Percentiles rank a stretch among this genome's conserved stretches.
These are phyloP conservation scores for Clavispora asparagi DNA, from an alignment of 805 yeast species.

Conservation along the genomic window DNA sequence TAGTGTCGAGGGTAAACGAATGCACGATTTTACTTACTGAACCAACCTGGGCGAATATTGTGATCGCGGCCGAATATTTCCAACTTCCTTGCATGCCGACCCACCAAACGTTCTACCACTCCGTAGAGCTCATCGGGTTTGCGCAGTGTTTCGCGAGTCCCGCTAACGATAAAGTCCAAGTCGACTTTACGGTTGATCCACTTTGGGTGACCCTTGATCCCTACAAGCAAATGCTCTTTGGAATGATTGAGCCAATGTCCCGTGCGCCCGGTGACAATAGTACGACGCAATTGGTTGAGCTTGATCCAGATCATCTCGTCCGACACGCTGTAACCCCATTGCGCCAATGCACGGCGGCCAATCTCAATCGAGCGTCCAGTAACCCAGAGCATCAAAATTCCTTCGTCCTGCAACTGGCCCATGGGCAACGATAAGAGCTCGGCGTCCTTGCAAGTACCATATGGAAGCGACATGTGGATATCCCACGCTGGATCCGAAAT, in stretches of 20 bases:
- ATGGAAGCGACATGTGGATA: conserved; percentile 81
- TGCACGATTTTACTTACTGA: conserved; percentile 36
- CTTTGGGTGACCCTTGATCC: conserved; percentile 71
- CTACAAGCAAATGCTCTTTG: conserved; percentile 84
- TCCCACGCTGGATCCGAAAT: conserved; percentile 97
- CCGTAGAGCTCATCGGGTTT: conserved; percentile 90
- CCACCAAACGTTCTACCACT: conserved; percentile 79
- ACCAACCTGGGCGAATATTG: conserved; percentile 86
- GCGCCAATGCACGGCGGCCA: conserved; percentile 68
- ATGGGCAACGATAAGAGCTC: conserved; percentile 67
- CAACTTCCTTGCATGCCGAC: conserved; percentile 67
- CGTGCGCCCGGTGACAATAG: conserved; percentile 92
- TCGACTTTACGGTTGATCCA: conserved; percentile 70
- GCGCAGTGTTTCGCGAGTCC: conserved; percentile 82
- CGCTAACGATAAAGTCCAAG: conserved; percentile 71
- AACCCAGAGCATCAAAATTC: conserved; percentile 84
- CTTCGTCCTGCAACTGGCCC: conserved; percentile 72
- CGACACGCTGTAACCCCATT: conserved; percentile 77
- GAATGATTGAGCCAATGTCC: conserved; percentile 98
- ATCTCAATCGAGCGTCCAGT: conserved; percentile 90
- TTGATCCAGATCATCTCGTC: conserved; percentile 91
- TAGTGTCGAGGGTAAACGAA: neutral
- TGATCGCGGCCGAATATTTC: conserved; percentile 89
- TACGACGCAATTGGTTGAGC: conserved; percentile 79
- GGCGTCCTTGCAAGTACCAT: conserved; percentile 71